phyloP scores from a whole-genome alignment of 2,329 filamentous ascomycete species.

The Zalaria sp. region DNA sequence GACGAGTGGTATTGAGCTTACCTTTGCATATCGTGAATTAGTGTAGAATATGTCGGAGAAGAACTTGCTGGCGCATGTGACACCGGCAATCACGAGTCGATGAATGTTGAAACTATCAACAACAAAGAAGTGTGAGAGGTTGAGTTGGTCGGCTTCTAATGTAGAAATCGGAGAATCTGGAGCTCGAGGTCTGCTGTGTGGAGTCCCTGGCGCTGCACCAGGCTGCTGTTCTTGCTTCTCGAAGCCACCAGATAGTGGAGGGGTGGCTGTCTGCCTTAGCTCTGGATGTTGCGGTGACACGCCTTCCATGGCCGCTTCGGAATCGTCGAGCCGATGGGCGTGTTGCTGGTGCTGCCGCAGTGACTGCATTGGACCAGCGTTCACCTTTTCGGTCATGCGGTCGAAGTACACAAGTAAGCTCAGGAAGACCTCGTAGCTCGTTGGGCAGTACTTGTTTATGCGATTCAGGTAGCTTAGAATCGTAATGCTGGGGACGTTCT shows the following conservation, averaged over 20 bases:
- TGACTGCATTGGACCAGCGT: slow-evolving; percentile 60
- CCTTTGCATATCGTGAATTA: slow-evolving; percentile 98
- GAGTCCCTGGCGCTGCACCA: slow-evolving; percentile 19
- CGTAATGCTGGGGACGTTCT: slow-evolving; percentile 93
- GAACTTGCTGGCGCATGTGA: slow-evolving; percentile 98
- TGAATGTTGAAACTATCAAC: slow-evolving; percentile 99
- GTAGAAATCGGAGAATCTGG: slow-evolving; percentile 11
- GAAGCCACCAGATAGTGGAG: slow-evolving; percentile 34
- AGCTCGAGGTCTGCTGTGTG: slow-evolving; percentile 19
- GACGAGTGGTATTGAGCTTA: slow-evolving; percentile 29
- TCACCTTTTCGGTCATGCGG: slow-evolving; percentile 94
- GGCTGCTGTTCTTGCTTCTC: slow-evolving; percentile 21
- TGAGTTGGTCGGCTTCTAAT: slow-evolving; percentile 22
- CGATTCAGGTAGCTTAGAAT: slow-evolving; percentile 90
- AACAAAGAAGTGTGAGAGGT: slow-evolving; percentile 65
- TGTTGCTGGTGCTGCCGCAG: slow-evolving; percentile 39
- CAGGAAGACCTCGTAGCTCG: slow-evolving; percentile 94
- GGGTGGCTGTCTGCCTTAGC: slow-evolving; percentile 30
- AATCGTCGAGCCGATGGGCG: slow-evolving; percentile 13
- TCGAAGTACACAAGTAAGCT: slow-evolving; percentile 96
- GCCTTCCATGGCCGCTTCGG: slow-evolving; percentile 12
- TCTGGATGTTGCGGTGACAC: slow-evolving; percentile 13
- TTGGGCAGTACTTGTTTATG: slow-evolving; percentile 98
- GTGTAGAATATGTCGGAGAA: slow-evolving; percentile 99
- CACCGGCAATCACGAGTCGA: slow-evolving; percentile 85